Evolutionary conservation across 106 monocot species (phyloP), one percentile per base, ranked within the genome.

Genomic region (Platanthera zijinensis): DNA sequence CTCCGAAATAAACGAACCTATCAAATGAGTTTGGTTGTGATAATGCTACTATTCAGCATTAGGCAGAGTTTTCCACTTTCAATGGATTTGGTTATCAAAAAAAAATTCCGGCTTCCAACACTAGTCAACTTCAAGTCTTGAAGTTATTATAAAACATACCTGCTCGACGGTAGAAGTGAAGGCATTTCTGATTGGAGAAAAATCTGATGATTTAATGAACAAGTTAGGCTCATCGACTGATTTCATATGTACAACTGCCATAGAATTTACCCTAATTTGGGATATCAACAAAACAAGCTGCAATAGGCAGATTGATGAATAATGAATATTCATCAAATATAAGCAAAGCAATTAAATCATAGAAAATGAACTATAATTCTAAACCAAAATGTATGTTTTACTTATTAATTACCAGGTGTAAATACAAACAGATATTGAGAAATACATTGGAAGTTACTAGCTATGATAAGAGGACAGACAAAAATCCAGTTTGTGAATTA

Each of bases 221-320:
- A 48, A 75, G 48, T 48, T 74, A 74, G 48, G 10, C 73, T 71
- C 72, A 74, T 91, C 80, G 13, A 78, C 21, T 61, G 90, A 90
- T 77, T 76, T 82, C 78, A 95, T 83, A 79, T 84, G 84, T 3
- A 92, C 82, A 82, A 95, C 62, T 53, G 95, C 92, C 83, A 95
- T 95, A 57, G 87, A 88, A 77, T 95, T 95, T 52, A 92, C 69
- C 81, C 84, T 90, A 56, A 95, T 83, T 79, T 92, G 84, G 73
- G 82, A 85, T 76, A 92, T 80, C 67, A 92, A 72, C 59, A 90
- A 57, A 80, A 95, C 84, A 77, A 95, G 78, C 95, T 95, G 84
- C 75, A 83, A 52, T 14, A 47, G 47, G 47, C n/a, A 69, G 15
- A 14, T 69, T 47, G 1, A 15, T 17, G 69, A 39, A 62, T 28